Base-by-base conservation (phyloP, 768 basidiomycete genomes). In the Naganishia friedmannii region DNA sequence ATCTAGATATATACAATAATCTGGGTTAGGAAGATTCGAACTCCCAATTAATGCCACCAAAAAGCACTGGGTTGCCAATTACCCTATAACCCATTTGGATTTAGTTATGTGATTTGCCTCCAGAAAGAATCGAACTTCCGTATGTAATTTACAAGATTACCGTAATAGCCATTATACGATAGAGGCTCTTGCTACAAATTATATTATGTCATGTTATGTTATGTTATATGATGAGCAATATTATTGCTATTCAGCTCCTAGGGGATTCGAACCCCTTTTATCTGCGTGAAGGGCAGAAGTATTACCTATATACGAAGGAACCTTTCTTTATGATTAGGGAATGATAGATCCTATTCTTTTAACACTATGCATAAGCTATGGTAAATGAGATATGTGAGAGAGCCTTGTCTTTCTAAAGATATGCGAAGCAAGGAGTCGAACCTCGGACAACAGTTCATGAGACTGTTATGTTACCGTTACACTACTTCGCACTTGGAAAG, bases 11-110 rank as follows among this genome's bases (percentile, higher is more conserved):
- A 37, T 4, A 37, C 34, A 37, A 37, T 37, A 37, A 37, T 63
- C 58, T 63, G 58, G 58, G 58, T 63, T 63, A 63, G 58, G 39
- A 32, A 39, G 58, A 63, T 63, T 63, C 58, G 58, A 63, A 63
- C 58, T 39, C 23, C 58, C 58, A 63, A 23, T 32, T 10, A 32
- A 42, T 39, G 37, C 58, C 58, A 63, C 58, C 58, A 63, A 63
- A 63, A 63, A 63, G 58, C 39, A 39, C 31, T 39, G 58, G 39
- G 58, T 63, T 63, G 58, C 58, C 58, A 63, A 63, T 63, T 63
- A 63, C 58, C 39, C 58, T 63, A 63, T 63, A 63, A 63, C 58
- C 58, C 58, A 32, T 34, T 32, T 5, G 34, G n/a, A 9, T 63
- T 63, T 46, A 4, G 17, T 21, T 46, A 7, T 8, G 21, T 46